These are phyloP conservation scores for Mrakia frigida DNA, from an alignment of 768 basidiomycete genomes.

Conservation along the genomic window DNA sequence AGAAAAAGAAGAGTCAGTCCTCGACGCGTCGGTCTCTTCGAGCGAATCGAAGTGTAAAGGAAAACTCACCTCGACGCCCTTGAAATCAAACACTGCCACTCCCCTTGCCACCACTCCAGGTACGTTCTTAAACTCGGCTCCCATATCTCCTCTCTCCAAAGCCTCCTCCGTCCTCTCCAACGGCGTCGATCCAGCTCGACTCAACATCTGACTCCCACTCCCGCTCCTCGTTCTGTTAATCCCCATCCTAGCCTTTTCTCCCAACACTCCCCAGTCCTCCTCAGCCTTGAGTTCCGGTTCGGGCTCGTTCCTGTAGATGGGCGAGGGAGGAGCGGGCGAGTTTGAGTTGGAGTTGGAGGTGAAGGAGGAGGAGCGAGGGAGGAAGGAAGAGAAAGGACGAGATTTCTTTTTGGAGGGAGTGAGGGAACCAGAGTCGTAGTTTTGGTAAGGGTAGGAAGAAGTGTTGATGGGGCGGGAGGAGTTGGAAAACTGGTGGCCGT, in stretches of 20 bases:
- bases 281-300: background rate
- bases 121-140: background rate
- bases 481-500: constrained; percentile 1
- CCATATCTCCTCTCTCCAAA: background rate
- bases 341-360: background rate
- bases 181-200: background rate
- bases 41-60: no score
- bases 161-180: constrained; percentile 5
- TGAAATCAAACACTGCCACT: constrained; percentile 24
- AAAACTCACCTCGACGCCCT: constrained; percentile 10
- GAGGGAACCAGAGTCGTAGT: background rate
- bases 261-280: constrained; percentile 25
- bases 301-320: background rate
- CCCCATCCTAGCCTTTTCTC: constrained; percentile 16
- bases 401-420: constrained; percentile 17
- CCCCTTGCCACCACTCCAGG: constrained; percentile 11
- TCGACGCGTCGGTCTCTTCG: no score
- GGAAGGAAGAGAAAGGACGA: constrained; percentile 12
- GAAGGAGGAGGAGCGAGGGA: constrained; percentile 21
- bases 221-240: constrained; percentile 22
- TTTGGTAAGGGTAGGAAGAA: background rate
- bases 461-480: background rate
- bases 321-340: constrained; percentile 3
- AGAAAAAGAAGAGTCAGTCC: background rate
- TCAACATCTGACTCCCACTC: background rate